Evolutionary conservation across 2,329 filamentous ascomycete genomes (phyloP), one percentile per base, ranked within the genome.

Genomic region (Cladosporium austrohemisphaericum): DNA sequence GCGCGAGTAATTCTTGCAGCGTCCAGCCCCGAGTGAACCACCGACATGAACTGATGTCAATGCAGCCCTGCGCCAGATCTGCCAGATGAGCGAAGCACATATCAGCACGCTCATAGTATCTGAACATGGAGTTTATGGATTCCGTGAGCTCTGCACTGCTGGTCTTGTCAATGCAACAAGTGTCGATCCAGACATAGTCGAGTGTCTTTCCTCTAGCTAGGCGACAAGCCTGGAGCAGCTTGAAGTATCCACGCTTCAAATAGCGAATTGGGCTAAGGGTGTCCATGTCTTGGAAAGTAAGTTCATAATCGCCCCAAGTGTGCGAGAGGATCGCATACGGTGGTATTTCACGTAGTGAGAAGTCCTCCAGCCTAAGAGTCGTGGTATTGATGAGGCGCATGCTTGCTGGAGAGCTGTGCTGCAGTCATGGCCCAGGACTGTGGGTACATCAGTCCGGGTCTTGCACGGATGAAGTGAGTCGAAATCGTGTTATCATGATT

Each of bases 91-190:
- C 59, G 36, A 52, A 56, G 47, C 59, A 59, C 1, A 55, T 33
- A 0, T 32, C 35, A 1, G 58, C 51, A 11, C 49, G 20, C 7
- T 47, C 25, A 22, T 60, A 61, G 49, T 56, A 59, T 3, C 25
- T 32, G 13, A 52, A 61, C 58, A 60, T 60, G 3, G 52, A 57
- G 13, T 57, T 59, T 26, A 60, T 57, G 0, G 57, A 50, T 44
- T 58, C 55, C 1, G 47, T 49, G 2, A 60, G 32, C 33, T 60
- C 57, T 1, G 52, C 28, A 5, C 47, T 52, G 32, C 47, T 59
- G 5, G 33, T 33, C 19, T 56, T 56, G 36, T 60, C 43, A 26
- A 60, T 60, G 47, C 57, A 57, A 36, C 53, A 57, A 3, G 57
- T 58, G 23, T 60, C 59, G 20, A 59, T 31, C 57, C 59, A 61